Evolutionary conservation across 2,329 filamentous ascomycete species (phyloP).

Genomic region (Aureobasidium melanogenum): DNA sequence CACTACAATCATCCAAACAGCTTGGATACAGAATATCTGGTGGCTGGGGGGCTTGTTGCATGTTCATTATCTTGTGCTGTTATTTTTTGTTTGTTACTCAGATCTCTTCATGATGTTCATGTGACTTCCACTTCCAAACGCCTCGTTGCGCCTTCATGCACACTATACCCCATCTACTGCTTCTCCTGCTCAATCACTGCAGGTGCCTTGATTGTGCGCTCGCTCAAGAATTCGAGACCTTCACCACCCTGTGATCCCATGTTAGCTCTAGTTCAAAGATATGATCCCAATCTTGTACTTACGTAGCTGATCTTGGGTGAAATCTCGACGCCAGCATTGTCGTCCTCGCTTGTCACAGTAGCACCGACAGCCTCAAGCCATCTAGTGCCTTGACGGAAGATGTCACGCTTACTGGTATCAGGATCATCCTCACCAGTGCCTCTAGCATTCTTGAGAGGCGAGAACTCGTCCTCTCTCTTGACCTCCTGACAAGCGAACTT

Average conservation of each 20-base stretch:
- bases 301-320: slow-evolving; percentile 93
- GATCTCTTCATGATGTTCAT: neutral
- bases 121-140: neutral
- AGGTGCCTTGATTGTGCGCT: slow-evolving; percentile 52
- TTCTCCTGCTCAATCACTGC: slow-evolving; percentile 55
- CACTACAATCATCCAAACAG: neutral
- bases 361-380: slow-evolving; percentile 78
- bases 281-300: slow-evolving; percentile 33
- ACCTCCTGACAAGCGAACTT: slow-evolving; percentile 97
- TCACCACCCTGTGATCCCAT: slow-evolving; percentile 46
- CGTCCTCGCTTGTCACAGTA: slow-evolving; percentile 56
- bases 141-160: neutral
- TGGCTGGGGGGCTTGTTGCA: neutral
- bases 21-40: neutral
- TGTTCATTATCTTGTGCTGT: neutral
- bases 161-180: neutral
- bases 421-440: slow-evolving; percentile 88
- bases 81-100: neutral
- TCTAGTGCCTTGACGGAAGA: slow-evolving; percentile 78
- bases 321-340: slow-evolving; percentile 69
- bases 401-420: slow-evolving; percentile 83
- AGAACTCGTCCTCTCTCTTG: slow-evolving; percentile 94
- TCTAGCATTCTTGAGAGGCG: slow-evolving; percentile 82
- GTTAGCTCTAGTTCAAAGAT: neutral
- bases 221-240: slow-evolving; percentile 52